Conservation (phyloP, 2,329 filamentous ascomycete species). For the Fusarium sp. region DNA sequence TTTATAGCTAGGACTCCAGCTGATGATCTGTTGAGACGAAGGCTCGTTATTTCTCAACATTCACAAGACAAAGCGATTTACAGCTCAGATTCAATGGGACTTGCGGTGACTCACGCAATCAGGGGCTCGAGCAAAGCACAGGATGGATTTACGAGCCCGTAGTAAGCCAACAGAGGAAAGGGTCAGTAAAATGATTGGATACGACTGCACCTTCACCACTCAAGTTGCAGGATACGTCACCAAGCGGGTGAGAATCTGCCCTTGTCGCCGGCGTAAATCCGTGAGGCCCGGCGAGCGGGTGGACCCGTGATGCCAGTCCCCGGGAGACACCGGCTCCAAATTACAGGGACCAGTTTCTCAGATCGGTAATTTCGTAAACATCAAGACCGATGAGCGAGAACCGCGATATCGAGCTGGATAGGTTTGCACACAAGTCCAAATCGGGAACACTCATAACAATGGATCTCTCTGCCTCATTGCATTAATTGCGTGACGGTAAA, state of each 20-base stretch:
- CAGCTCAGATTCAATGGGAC: not conserved
- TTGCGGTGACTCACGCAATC: not conserved
- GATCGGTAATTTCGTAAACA: not conserved
- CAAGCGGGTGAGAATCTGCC: slow-evolving; percentile 1
- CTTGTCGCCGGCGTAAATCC: slow-evolving; percentile 25
- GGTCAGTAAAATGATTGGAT: slow-evolving; percentile 7
- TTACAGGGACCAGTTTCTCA: slow-evolving; percentile 17
- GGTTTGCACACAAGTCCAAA: not conserved
- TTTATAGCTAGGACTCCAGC: slow-evolving; percentile 8
- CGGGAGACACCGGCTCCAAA: slow-evolving; percentile 16
- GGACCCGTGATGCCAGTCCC: slow-evolving; percentile 5
- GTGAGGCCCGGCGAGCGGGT: not conserved
- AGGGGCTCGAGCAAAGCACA: not conserved
- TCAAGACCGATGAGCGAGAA: not conserved
- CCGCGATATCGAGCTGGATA: not conserved
- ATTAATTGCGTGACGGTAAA: not conserved
- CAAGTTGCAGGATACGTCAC: not conserved
- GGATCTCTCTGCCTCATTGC: not conserved
- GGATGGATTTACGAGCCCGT: not conserved
- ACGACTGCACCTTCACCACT: not conserved
- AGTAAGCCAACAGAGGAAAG: not conserved
- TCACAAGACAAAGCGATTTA: not conserved
- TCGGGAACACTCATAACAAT: not conserved
- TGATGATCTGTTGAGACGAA: not conserved
- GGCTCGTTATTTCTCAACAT: not conserved